Percentiles rank a stretch among this genome's conserved stretches.
phyloP scores from a whole-genome alignment of 1,284 basidiomycete genomes.

The Ceratobasidium sp. region DNA sequence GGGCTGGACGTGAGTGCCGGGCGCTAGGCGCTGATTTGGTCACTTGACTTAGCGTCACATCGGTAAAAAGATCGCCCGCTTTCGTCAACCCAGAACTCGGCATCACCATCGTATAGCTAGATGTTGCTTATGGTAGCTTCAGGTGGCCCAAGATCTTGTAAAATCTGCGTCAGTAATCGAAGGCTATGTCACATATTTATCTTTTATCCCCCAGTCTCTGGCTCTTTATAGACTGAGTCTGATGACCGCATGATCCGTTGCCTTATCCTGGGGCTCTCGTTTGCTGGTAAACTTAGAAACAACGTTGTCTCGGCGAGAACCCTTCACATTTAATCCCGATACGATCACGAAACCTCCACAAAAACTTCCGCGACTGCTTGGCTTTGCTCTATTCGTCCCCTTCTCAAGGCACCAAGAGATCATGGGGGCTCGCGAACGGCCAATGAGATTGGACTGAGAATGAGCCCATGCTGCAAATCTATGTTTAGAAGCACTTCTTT shows the following conservation, averaged over 20 bases:
- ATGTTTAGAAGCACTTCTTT: slow-evolving; percentile 35
- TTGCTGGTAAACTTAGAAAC: not conserved
- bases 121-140: too few species aligned
- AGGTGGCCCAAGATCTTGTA: too few species aligned
- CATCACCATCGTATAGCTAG: too few species aligned
- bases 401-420: slow-evolving; percentile 18
- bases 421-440: slow-evolving; percentile 11
- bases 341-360: not conserved
- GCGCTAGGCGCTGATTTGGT: not conserved
- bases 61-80: not conserved
- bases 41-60: not conserved
- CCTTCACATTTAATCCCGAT: not conserved
- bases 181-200: not conserved
- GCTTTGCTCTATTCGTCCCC: not conserved
- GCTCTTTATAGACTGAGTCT: too few species aligned
- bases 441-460: not conserved
- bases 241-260: too few species aligned
- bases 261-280: not conserved
- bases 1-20: too few species aligned
- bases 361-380: not conserved
- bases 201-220: not conserved
- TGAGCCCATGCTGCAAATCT: slow-evolving; percentile 4
- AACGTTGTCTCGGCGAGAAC: not conserved
- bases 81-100: not conserved
- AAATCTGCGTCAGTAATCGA: too few species aligned